Evolutionary conservation across 2,329 filamentous ascomycete species (phyloP).

Genomic region (Penicillium sp.): DNA sequence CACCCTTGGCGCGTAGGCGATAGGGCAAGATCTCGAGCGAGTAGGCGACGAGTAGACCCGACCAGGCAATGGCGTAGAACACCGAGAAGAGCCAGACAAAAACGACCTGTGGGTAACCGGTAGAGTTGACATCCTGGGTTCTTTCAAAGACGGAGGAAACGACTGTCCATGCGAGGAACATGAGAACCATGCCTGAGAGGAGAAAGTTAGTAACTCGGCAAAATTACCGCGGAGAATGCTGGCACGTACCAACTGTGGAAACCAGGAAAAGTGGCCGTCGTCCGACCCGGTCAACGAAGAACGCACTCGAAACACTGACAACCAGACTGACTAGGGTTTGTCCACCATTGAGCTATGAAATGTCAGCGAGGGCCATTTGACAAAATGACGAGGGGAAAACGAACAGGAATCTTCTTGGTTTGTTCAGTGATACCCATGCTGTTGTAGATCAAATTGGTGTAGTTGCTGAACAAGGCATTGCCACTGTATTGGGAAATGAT

Average conservation of each 20-base stretch:
- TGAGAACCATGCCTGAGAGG: constrained; percentile 34
- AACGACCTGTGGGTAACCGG: constrained; percentile 20
- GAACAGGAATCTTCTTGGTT: constrained; percentile 55
- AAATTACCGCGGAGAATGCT: no score
- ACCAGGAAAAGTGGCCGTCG: constrained; percentile 57
- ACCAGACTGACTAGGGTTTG: constrained; percentile 60
- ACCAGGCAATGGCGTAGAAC: constrained; percentile 33
- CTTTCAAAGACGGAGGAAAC: constrained; percentile 49
- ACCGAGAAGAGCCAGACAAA: constrained; percentile 29
- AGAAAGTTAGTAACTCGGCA: neutral
- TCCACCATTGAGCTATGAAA: constrained; percentile 50
- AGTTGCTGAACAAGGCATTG: constrained; percentile 66
- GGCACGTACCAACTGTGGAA: constrained; percentile 32
- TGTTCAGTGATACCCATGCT: constrained; percentile 59
- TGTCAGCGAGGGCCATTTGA: constrained; percentile 16
- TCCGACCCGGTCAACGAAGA: constrained; percentile 56
- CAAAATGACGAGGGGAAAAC: constrained; percentile 12
- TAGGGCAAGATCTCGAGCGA: constrained; percentile 36
- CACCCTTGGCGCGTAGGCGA: constrained; percentile 38
- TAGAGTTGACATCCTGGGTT: constrained; percentile 15
- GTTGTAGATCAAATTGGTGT: constrained; percentile 62
- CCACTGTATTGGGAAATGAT: constrained; percentile 68
- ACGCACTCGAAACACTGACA: constrained; percentile 56
- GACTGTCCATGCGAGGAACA: constrained; percentile 54
- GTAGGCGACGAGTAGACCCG: constrained; percentile 29